These are phyloP conservation scores for Aristolochia californica DNA, from an alignment of 164 flowering plant genomes.

Conservation along the genomic window DNA sequence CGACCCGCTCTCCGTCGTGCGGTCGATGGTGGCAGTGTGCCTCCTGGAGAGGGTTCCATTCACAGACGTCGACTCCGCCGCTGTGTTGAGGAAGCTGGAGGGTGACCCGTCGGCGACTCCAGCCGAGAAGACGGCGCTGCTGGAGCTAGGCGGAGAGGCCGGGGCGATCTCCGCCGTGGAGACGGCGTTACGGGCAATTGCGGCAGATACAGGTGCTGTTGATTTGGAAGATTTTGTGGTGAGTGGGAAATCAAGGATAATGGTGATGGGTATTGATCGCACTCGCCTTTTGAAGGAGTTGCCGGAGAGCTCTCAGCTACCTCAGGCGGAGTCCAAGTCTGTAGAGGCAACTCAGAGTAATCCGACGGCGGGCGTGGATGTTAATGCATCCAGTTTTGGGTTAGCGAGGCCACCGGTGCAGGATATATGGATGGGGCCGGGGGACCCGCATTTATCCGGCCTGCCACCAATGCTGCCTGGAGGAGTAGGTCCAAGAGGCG, in stretches of 20 bases:
- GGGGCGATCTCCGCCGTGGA: conserved; percentile 79
- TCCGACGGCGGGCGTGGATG: neutral
- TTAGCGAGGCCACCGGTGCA: conserved; percentile 20
- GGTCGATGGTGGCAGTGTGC: conserved; percentile 80
- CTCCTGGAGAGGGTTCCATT: conserved; percentile 78
- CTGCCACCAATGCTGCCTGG: conserved; percentile 39
- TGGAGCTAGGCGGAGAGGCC: conserved; percentile 74
- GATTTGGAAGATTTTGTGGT: conserved; percentile 75
- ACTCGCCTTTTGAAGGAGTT: conserved; percentile 59
- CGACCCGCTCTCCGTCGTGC: conserved; percentile 47
- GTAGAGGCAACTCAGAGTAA: conserved; percentile 7
- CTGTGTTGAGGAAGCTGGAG: conserved; percentile 75
- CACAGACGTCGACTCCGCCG: conserved; percentile 57
- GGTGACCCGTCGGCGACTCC: conserved; percentile 39
- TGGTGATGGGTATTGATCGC: conserved; percentile 73
- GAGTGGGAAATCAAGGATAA: conserved; percentile 67
- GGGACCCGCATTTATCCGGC: conserved; percentile 31
- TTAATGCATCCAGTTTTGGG: conserved; percentile 2
- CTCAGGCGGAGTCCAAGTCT: conserved; percentile 15
- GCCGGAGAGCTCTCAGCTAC: conserved; percentile 49
- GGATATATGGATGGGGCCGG: conserved; percentile 58
- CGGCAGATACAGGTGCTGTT: conserved; percentile 61
- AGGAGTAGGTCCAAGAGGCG: conserved; percentile 50
- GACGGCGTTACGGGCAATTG: conserved; percentile 77
- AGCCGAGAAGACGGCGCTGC: conserved; percentile 72